Evolutionary conservation across 169 alveolate species (phyloP).

Genomic region (Hepatocystis sp.): DNA sequence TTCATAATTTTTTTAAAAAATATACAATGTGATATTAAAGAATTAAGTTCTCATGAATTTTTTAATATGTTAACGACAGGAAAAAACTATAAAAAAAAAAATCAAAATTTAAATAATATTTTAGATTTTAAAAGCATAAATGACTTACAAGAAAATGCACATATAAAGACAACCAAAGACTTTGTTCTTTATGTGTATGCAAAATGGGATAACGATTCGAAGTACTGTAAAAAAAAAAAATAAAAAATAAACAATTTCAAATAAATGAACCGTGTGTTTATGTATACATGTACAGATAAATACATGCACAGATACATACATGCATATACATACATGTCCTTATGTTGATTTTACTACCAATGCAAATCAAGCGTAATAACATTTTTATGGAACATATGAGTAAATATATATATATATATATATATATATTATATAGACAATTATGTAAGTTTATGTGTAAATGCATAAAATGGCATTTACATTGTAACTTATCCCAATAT

Average conservation of each 20-base stretch:
- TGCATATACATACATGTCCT: neutral
- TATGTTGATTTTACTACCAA: too few relatives aligned
- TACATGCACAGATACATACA: constrained; percentile 10
- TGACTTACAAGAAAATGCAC: constrained; percentile 18
- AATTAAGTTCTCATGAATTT: constrained; percentile 56
- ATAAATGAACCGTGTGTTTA: neutral
- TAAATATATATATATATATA: too few relatives aligned
- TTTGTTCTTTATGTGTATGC: constrained; percentile 72
- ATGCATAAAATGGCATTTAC: too few relatives aligned
- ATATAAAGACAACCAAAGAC: constrained; percentile 49
- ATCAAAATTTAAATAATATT: constrained; percentile 17
- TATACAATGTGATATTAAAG: constrained; percentile 42
- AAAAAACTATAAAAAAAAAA: constrained; percentile 51
- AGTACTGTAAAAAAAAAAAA: constrained; percentile 28
- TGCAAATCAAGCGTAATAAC: too few relatives aligned
- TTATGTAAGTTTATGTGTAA: too few relatives aligned
- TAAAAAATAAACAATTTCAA: neutral
- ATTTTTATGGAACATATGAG: too few relatives aligned
- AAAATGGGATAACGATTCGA: constrained; percentile 74
- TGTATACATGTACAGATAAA: neutral
- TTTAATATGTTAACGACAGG: constrained; percentile 43
- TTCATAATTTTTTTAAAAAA: constrained; percentile 31
- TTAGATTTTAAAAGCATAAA: constrained; percentile 19
- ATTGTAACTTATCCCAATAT: too few relatives aligned
- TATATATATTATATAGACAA: too few relatives aligned